Evolutionary conservation across 495 filamentous ascomycete species (phyloP), one percentile per base, ranked within the genome.

Genomic region (Penicillium psychrofluorescens): DNA sequence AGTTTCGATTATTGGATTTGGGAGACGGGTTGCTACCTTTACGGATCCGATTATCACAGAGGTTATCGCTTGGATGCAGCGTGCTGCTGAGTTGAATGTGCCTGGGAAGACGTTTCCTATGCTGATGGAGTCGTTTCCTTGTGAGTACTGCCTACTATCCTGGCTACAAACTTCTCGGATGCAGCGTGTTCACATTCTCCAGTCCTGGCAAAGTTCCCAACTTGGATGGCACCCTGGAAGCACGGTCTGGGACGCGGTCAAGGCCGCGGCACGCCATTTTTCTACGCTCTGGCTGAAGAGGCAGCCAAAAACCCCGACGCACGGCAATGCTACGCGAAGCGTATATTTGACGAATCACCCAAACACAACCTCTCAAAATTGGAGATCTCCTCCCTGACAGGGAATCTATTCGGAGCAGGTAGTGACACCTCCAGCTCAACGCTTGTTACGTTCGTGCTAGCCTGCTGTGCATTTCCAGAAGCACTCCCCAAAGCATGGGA

Each of bases 81-180:
- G 35, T 8, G 63, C 63, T 2, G 59, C 62, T 11, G 55, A 57
- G 38, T 46, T 67, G 35, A 65, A 65, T 49, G 63, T 65, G 14
- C 78, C 78, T 1, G 77, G 78, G 11, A 81, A 78, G 48, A 68
- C 54, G 0, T 80, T 80, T 42, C 78, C 78, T 4, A 81, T 81
- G 78, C 47, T 80, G 12, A 67, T 80, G 49, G 77, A 80, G 51
- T 79, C 76, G 0, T 81, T 80, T 34, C 76, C 77, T 6, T 60
- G 59, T 65, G 58, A 35, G 54, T 41, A 22, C 22, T 22, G 6
- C 2, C 4, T 22, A 6, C 2, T 22, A 22, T 22, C 2, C 22
- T 3, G 22, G 22, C 3, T 4, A 22, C 2, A 22, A 22, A 22
- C 22, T 0, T 22, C 22, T 22, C 2, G 22, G 22, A 22, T 22